Base-by-base conservation (phyloP, 1,139 yeast genomes). In the Saccharomyces hybrid region DNA sequence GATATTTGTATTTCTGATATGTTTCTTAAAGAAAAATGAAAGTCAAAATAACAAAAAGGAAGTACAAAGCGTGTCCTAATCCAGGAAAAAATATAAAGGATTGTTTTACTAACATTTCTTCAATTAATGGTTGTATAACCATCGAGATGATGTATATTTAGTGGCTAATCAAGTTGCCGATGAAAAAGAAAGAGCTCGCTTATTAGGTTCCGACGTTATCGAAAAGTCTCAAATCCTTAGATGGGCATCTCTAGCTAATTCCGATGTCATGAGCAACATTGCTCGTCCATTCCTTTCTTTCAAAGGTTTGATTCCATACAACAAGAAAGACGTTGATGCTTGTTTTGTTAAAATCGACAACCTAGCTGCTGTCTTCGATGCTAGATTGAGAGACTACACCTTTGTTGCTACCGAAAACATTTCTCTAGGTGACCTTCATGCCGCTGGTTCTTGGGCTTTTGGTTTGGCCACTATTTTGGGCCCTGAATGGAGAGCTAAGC, bases 401-500 rank as follows among this genome's bases (percentile, higher is more conserved):
- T 90, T 79, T 78, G 81, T 90, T 70, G 95, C 85, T 64, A 91
- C 95, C 69, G 96, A 90, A 77, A 81, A 89, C 74, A 66, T 86
- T 65, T 77, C 96, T 53, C 71, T 84, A 60, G 97, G 96, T 69
- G 97, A 90, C 74, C 65, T 86, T 61, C 78, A 79, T 67, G 74
- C 77, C 62, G 88, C 84, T 64, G 64, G 79, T 57, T 69, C 76
- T 64, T 75, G 82, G 69, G 66, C 70, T 71, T 78, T 85, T 72
- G 82, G 81, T 58, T 85, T 84, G 75, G 72, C 75, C 57, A 60
- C 66, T 69, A 72, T 85, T 60, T 82, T 78, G 71, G 96, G 87
- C 68, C 69, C 77, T 52, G 82, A 82, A 65, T 86, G 88, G 87
- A 80, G 87, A 75, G 73, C 76, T 64, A 64, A 76, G 58, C 80